These are phyloP conservation scores for Amanita brunnescens DNA, from an alignment of 768 basidiomycete genomes.

Conservation along the genomic window DNA sequence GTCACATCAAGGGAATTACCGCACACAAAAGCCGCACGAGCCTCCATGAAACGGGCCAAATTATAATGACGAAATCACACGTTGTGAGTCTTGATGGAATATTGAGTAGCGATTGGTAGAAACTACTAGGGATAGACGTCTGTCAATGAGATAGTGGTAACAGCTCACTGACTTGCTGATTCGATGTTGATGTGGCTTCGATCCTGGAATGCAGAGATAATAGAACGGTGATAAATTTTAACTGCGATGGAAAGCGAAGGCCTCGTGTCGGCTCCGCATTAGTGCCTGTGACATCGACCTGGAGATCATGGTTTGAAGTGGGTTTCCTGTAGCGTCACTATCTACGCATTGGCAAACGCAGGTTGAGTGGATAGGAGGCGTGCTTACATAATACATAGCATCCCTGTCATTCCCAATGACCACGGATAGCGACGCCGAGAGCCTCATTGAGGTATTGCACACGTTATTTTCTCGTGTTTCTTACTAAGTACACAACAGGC, in stretches of 20 bases:
- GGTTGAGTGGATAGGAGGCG: not conserved
- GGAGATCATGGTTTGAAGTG: not conserved
- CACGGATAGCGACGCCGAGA: constrained; percentile 15
- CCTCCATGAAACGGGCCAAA: not conserved
- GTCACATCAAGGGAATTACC: not conserved
- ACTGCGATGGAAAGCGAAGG: not conserved
- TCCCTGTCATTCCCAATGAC: not conserved
- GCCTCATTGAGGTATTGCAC: constrained; percentile 23
- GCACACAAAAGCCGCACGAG: not conserved
- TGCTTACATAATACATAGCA: not conserved
- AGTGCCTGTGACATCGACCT: not conserved
- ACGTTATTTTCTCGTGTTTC: not conserved
- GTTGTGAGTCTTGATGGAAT: not conserved
- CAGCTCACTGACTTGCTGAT: not conserved
- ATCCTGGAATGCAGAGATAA: not conserved
- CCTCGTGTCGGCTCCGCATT: not conserved
- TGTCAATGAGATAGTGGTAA: not conserved
- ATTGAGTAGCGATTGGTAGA: not conserved
- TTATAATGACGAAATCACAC: not conserved
- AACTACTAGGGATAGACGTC: not conserved
- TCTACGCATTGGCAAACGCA: too few species aligned
- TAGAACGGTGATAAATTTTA: not conserved
- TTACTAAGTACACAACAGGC: constrained; percentile 15
- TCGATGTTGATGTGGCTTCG: not conserved
- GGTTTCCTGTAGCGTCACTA: not conserved